Evolutionary conservation across 2,329 filamentous ascomycete genomes (phyloP).

Genomic region (Graphilbum sp.): DNA sequence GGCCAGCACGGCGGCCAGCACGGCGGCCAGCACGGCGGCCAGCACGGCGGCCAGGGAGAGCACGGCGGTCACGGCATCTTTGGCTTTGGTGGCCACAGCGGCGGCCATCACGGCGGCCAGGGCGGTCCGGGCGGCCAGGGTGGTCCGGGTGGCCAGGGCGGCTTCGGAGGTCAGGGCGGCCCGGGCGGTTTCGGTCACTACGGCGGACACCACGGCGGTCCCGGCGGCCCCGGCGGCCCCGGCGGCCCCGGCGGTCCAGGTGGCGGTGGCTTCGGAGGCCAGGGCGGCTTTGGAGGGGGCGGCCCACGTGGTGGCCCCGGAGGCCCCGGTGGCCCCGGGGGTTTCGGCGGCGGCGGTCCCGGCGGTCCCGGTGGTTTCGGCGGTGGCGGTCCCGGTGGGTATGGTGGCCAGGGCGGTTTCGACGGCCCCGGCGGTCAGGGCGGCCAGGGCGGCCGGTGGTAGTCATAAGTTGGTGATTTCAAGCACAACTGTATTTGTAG

Average conservation of each 20-base stretch:
- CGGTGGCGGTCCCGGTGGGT: background rate
- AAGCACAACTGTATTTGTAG: too few species aligned
- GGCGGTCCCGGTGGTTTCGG: background rate
- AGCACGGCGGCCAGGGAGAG: background rate
- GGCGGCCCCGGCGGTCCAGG: background rate
- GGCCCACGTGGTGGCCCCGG: background rate
- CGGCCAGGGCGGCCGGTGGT: background rate
- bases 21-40: background rate
- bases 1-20: background rate
- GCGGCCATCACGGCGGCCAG: background rate
- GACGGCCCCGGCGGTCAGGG: background rate
- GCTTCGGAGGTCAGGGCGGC: background rate
- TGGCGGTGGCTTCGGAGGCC: background rate
- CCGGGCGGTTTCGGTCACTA: background rate
- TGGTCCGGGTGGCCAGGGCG: background rate
- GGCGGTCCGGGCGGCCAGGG: background rate
- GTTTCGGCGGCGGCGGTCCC: background rate
- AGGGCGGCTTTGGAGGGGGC: too few species aligned
- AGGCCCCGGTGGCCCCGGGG: background rate
- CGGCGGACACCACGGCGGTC: background rate
- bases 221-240: background rate
- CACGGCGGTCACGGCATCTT: background rate
- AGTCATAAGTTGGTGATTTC: too few species aligned
- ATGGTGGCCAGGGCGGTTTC: background rate
- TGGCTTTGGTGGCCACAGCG: background rate